phyloP scores from a whole-genome alignment of 169 alveolate species.

The Besnoitia besnoiti region DNA sequence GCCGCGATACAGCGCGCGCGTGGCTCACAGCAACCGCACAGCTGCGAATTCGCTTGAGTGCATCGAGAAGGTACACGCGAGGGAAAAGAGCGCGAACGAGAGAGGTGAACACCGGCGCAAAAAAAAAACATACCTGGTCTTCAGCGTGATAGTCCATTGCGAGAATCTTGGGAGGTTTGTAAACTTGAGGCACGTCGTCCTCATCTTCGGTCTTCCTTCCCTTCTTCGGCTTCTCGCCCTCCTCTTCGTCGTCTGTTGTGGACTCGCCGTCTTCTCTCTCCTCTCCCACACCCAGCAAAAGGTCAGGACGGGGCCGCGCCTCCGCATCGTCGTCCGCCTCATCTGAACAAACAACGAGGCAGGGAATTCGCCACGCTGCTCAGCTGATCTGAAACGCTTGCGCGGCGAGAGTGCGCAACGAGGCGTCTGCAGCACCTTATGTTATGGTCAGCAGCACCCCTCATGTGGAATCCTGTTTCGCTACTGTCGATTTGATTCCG shows the following conservation, averaged over 20 bases:
- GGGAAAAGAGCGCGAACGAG: neutral
- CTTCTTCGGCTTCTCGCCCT: neutral
- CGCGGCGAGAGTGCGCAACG: no score
- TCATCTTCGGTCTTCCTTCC: neutral
- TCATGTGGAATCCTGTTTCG: no score
- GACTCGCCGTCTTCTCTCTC: conserved; percentile 24
- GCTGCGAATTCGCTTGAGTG: no score
- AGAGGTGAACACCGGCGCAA: neutral
- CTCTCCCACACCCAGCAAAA: conserved; percentile 17
- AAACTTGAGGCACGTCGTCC: neutral
- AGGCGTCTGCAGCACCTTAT: no score
- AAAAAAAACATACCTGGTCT: conserved; percentile 37
- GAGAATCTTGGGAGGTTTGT: conserved; percentile 54
- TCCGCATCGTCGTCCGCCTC: neutral
- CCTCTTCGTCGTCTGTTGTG: conserved; percentile 25
- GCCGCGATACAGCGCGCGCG: no score
- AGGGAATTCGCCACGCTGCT: no score
- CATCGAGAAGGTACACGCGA: no score
- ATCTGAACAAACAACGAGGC: neutral
- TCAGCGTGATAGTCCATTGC: conserved; percentile 53
- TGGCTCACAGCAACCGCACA: no score
- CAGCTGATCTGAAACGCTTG: no score
- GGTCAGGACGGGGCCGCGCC: conserved; percentile 9
- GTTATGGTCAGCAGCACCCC: no score
- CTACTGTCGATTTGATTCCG: no score